These are phyloP conservation scores for Azolla pinnata DNA, from an alignment of 75 land plant species.

Conservation along the genomic window DNA sequence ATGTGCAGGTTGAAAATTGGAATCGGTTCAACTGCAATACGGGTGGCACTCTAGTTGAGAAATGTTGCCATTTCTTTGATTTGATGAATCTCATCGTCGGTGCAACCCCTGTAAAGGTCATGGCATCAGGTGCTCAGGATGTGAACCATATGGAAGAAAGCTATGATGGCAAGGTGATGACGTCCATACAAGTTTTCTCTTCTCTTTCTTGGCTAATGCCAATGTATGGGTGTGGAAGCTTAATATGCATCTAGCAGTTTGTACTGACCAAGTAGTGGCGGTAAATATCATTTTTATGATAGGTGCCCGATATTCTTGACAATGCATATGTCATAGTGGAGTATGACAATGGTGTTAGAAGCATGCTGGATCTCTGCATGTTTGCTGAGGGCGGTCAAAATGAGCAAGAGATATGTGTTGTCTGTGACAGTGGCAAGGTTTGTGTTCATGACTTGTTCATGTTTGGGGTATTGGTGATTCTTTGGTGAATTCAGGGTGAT, in stretches of 20 bases:
- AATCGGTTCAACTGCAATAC: constrained; percentile 86
- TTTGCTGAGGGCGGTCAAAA: constrained; percentile 98
- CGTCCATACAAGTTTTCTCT: too few species aligned
- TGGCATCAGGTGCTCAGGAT: constrained; percentile 90
- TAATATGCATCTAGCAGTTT: too few species aligned
- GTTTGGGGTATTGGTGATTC: background rate
- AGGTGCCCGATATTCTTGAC: constrained; percentile 95
- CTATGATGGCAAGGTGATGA: constrained; percentile 98
- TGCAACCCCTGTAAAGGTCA: constrained; percentile 76
- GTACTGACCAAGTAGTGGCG: too few species aligned
- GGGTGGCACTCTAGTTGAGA: constrained; percentile 96
- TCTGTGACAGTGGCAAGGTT: constrained; percentile 94
- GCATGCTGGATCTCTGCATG: constrained; percentile 95
- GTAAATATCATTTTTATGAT: too few species aligned
- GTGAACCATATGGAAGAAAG: constrained; percentile 91
- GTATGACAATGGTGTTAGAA: constrained; percentile 87
- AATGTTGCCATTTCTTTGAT: constrained; percentile 99
- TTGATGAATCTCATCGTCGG: constrained; percentile 83
- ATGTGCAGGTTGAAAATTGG: constrained; percentile 74
- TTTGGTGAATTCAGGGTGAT: background rate
- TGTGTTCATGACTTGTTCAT: background rate
- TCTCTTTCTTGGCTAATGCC: too few species aligned
- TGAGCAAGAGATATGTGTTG: constrained; percentile 97
- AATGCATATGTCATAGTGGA: constrained; percentile 94
- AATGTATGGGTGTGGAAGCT: too few species aligned